Evolutionary conservation across 2,329 filamentous ascomycete genomes (phyloP).

Genomic region (Aspergillus melleus): DNA sequence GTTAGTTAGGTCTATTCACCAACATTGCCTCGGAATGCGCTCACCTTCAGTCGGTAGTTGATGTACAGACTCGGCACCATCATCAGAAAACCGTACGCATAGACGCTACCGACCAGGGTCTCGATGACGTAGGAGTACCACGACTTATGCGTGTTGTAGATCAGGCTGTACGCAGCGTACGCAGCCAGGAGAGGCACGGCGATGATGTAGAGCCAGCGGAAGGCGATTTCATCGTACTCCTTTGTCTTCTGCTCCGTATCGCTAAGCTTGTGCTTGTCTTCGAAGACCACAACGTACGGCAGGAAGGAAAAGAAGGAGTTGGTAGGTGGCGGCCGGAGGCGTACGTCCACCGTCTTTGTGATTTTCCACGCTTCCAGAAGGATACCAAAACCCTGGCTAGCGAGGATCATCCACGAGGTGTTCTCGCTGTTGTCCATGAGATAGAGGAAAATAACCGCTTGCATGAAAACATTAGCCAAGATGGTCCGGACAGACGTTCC

Average conservation of each 20-base stretch:
- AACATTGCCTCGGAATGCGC: constrained; percentile 10
- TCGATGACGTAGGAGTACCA: constrained; percentile 98
- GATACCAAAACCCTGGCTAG: constrained; percentile 84
- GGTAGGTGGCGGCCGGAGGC: constrained; percentile 67
- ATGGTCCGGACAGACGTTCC: constrained; percentile 96
- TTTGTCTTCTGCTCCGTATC: constrained; percentile 98
- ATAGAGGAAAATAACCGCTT: constrained; percentile 92
- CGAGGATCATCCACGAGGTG: constrained; percentile 98
- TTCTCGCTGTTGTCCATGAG: constrained; percentile 96
- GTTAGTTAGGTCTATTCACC: constrained; percentile 15
- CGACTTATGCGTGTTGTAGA: constrained; percentile 94
- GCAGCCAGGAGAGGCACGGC: constrained; percentile 86
- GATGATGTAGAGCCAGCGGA: constrained; percentile 92
- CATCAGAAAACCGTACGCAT: constrained; percentile 98
- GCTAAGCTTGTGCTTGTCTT: constrained; percentile 94
- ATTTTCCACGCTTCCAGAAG: constrained; percentile 87
- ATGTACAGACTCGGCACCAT: constrained; percentile 98
- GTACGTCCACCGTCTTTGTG: constrained; percentile 90
- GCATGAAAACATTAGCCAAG: constrained; percentile 97
- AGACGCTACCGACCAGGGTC: constrained; percentile 91
- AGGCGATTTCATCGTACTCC: constrained; percentile 96
- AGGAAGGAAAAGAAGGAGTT: constrained; percentile 71
- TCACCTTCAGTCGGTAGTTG: constrained; percentile 91
- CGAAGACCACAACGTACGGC: constrained; percentile 79
- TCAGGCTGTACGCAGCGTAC: constrained; percentile 85